phyloP scores from a whole-genome alignment of 345 rosid species.

The Rhizophora apiculata region DNA sequence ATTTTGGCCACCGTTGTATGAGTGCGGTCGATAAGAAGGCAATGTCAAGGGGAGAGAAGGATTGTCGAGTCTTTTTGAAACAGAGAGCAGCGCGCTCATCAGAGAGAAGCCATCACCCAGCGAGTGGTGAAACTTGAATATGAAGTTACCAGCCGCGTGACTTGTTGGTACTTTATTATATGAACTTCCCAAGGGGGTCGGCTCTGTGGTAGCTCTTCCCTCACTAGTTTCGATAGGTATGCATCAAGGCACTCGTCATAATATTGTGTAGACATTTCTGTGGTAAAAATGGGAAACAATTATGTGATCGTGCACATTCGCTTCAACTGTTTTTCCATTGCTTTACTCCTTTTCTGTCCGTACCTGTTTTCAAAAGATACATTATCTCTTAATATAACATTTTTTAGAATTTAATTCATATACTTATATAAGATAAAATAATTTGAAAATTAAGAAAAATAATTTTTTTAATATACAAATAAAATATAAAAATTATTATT shows the following conservation, averaged over 20 bases:
- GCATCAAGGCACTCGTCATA: conserved; percentile 30
- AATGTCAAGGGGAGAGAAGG: conserved; percentile 23
- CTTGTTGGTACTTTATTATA: conserved; percentile 37
- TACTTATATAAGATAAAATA: too few relatives aligned
- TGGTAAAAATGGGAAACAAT: conserved; percentile 28
- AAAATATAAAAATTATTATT: too few relatives aligned
- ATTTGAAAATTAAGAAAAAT: too few relatives aligned
- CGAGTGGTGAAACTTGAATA: conserved; percentile 64
- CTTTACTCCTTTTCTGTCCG: too few relatives aligned
- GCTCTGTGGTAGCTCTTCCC: conserved; percentile 31
- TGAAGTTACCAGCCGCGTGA: conserved; percentile 26
- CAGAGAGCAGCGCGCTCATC: conserved; percentile 58
- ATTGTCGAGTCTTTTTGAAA: conserved; percentile 44
- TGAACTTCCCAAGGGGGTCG: conserved; percentile 59
- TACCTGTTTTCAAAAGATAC: too few relatives aligned
- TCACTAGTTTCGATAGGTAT: conserved; percentile 34
- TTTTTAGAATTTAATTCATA: too few relatives aligned
- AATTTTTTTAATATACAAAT: too few relatives aligned
- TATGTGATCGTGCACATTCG: conserved; percentile 38
- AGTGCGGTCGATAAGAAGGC: too few relatives aligned
- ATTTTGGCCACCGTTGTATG: too few relatives aligned
- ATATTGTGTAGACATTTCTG: conserved; percentile 24
- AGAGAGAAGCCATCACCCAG: conserved; percentile 57
- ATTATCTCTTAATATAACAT: too few relatives aligned
- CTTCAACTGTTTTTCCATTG: too few relatives aligned